A percentile compares a stretch with the other conserved stretches of the same genome.
These are phyloP conservation scores for Massariosphaeria phaeospora DNA, from an alignment of 495 filamentous ascomycete genomes.

Conservation along the genomic window DNA sequence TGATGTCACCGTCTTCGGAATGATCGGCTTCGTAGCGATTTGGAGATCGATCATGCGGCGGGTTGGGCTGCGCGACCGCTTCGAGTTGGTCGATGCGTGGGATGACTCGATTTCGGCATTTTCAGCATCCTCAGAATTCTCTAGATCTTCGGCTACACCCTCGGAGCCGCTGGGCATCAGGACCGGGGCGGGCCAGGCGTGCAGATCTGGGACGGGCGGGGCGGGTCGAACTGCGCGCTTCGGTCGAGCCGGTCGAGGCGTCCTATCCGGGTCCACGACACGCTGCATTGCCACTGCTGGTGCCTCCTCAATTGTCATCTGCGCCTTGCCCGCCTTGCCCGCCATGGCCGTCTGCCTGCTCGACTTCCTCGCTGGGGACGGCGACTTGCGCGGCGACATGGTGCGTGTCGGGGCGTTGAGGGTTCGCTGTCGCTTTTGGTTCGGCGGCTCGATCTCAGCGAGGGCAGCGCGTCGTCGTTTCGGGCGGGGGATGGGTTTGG, in stretches of 20 bases:
- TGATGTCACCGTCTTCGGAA: conserved; percentile 13
- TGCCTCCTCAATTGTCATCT: conserved; percentile 9
- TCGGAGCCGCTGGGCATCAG: conserved; percentile 8
- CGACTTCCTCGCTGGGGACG: conserved; percentile 12
- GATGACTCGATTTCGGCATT: conserved; percentile 1
- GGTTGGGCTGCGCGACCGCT: conserved; percentile 26
- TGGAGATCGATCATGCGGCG: conserved; percentile 21
- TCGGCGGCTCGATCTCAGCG: conserved; percentile 22
- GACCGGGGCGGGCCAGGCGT: not conserved
- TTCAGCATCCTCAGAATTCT: not conserved
- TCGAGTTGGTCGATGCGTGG: conserved; percentile 21
- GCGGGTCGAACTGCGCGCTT: conserved; percentile 4
- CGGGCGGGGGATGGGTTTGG: conserved; percentile 3
- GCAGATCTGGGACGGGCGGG: conserved; percentile 10
- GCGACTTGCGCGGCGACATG: conserved; percentile 8
- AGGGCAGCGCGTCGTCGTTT: conserved; percentile 21
- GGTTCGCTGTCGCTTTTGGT: conserved; percentile 21
- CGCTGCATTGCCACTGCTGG: conserved; percentile 6
- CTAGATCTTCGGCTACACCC: not conserved
- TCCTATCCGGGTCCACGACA: conserved; percentile 9
- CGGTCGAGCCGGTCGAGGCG: conserved; percentile 7
- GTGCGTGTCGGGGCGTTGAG: conserved; percentile 1
- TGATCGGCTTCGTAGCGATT: conserved; percentile 21
- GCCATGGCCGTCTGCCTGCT: conserved; percentile 7
- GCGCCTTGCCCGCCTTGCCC: conserved; percentile 16